Conservation (phyloP, 371 early-diverging fungal genomes). For the Choanephora cucurbitarum region DNA sequence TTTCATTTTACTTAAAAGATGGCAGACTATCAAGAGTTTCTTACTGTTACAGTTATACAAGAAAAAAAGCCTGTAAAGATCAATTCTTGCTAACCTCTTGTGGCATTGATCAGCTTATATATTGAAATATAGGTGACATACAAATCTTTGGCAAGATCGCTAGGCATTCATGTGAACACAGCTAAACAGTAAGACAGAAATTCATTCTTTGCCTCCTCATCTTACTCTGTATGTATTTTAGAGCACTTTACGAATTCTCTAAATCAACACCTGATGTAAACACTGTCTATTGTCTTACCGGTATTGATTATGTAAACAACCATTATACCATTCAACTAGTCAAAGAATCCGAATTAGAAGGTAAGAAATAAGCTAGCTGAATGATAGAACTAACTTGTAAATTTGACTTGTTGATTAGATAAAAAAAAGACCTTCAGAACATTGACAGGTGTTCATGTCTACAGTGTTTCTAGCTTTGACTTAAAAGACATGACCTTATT, state of each 20-base stretch:
- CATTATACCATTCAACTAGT: constrained; percentile 18
- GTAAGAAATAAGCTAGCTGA: too few species aligned
- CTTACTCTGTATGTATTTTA: constrained; percentile 2
- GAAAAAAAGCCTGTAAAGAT: too few species aligned
- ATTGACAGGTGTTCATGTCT: constrained; percentile 15
- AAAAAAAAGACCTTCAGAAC: constrained; percentile 12
- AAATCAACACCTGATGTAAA: constrained; percentile 4
- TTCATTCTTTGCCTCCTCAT: background rate
- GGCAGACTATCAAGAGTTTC: too few species aligned
- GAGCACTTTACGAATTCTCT: constrained; percentile 19
- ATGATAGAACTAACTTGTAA: too few species aligned
- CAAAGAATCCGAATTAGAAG: constrained; percentile 18
- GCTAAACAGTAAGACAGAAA: constrained; percentile 25
- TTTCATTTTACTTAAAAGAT: too few species aligned
- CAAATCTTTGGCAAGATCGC: constrained; percentile 19
- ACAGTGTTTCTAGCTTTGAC: constrained; percentile 14
- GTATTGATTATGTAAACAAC: background rate
- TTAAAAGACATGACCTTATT: constrained; percentile 10
- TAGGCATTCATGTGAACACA: constrained; percentile 16
- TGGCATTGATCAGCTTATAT: too few species aligned
- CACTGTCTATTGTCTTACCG: constrained; percentile 19
- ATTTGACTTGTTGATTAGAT: too few species aligned
- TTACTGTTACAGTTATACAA: too few species aligned
- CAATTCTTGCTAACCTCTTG: too few species aligned
- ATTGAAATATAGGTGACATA: constrained; percentile 31